Conservation (phyloP, 257 asterid genomes). For the Scutellaria baicalensis region DNA sequence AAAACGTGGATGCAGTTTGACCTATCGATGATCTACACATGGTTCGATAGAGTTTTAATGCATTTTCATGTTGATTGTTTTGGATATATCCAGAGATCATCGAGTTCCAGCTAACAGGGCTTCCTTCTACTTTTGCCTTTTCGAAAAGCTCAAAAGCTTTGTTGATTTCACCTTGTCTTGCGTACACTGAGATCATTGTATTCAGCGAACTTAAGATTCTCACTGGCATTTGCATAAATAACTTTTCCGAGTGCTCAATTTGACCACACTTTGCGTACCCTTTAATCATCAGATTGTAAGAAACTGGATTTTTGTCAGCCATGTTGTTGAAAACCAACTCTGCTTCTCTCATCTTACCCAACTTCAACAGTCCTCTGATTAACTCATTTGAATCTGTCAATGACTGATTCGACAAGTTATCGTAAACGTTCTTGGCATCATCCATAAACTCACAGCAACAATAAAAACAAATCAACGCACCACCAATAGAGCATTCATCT, state of each 20-base stretch:
- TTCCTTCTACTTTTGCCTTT: slow-evolving; percentile 42
- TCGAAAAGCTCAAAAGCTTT: slow-evolving; percentile 63
- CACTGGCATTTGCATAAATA: slow-evolving; percentile 45
- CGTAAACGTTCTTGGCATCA: slow-evolving; percentile 48
- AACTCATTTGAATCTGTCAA: slow-evolving; percentile 37
- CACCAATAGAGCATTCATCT: slow-evolving; percentile 31
- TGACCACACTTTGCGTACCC: slow-evolving; percentile 54
- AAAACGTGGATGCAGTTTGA: slow-evolving; percentile 63
- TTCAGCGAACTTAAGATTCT: slow-evolving; percentile 41
- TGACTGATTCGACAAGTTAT: slow-evolving; percentile 20
- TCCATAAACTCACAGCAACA: slow-evolving; percentile 36
- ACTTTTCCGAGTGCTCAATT: slow-evolving; percentile 38
- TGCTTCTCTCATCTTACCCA: slow-evolving; percentile 52
- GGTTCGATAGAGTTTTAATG: slow-evolving; percentile 37
- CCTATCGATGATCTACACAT: slow-evolving; percentile 55
- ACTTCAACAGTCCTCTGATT: slow-evolving; percentile 41
- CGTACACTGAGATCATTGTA: slow-evolving; percentile 64
- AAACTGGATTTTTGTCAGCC: slow-evolving; percentile 29
- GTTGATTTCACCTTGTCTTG: slow-evolving; percentile 39
- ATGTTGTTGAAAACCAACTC: slow-evolving; percentile 42
- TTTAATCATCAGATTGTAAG: slow-evolving; percentile 71
- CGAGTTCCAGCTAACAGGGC: slow-evolving; percentile 76
- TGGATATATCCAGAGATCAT: slow-evolving; percentile 71
- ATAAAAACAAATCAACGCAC: slow-evolving; percentile 56
- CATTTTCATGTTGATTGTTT: slow-evolving; percentile 45